Evolutionary conservation across 2,329 filamentous ascomycete species (phyloP).

Genomic region (Verticillium dahliae): DNA sequence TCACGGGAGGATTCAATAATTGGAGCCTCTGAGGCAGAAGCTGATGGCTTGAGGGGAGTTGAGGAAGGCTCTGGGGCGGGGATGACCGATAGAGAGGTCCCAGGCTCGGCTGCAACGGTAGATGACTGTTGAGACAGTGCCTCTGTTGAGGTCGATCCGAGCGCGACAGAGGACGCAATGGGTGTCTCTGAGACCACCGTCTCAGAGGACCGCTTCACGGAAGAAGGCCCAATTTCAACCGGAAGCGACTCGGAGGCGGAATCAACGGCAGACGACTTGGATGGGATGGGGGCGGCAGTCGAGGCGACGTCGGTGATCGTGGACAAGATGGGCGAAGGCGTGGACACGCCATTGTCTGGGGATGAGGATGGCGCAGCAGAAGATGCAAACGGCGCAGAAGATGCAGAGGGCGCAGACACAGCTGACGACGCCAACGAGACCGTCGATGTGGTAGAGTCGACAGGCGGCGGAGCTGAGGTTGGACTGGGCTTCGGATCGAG

Average conservation of each 20-base stretch:
- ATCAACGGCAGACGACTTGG: constrained; percentile 1
- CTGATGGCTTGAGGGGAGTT: background rate
- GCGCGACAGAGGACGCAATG: background rate
- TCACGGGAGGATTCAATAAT: background rate
- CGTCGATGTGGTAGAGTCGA: background rate
- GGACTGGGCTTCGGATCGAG: background rate
- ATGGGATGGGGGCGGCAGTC: background rate
- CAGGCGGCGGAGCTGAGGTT: background rate
- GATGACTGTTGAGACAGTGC: background rate
- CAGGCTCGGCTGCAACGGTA: background rate
- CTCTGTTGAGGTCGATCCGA: background rate
- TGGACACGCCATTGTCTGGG: background rate
- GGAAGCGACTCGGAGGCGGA: background rate
- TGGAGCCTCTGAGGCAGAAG: background rate
- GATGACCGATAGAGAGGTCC: background rate
- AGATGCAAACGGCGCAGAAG: background rate
- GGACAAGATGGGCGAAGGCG: background rate
- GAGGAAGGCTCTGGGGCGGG: background rate
- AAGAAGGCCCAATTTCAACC: background rate
- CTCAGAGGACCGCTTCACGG: background rate
- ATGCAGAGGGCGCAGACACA: background rate
- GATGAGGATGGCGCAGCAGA: background rate
- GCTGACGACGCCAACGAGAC: background rate
- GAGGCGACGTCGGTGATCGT: background rate
- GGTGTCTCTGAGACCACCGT: background rate